These are phyloP conservation scores for Gracilaria gracilis DNA, from an alignment of 23 red algal species.

Conservation along the genomic window DNA sequence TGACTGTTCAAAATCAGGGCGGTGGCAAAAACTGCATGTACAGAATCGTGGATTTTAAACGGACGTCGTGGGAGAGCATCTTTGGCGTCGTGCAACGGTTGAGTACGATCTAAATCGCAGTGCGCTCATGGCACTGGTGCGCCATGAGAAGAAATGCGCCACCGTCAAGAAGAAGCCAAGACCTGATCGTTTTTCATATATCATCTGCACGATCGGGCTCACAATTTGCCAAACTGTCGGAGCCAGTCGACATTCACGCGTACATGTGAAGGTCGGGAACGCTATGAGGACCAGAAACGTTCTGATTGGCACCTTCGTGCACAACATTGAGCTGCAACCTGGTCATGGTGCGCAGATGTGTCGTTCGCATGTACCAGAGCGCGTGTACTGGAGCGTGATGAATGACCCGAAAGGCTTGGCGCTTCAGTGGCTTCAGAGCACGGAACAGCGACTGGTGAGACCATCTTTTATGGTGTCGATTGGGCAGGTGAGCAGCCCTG, in stretches of 20 bases:
- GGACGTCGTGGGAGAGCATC: constrained; percentile 70
- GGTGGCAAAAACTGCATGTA: constrained; percentile 93
- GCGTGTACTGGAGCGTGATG: constrained; percentile 80
- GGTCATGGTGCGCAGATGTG: constrained; percentile 85
- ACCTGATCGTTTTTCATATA: constrained; percentile 83
- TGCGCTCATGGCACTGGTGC: constrained; percentile 82
- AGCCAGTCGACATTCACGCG: constrained; percentile 43
- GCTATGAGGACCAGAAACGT: constrained; percentile 83
- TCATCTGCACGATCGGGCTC: constrained; percentile 90
- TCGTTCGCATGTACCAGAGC: constrained; percentile 91
- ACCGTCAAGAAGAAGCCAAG: constrained; percentile 26
- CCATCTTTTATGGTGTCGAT: constrained; percentile 94
- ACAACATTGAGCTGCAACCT: constrained; percentile 95
- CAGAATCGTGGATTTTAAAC: constrained; percentile 92
- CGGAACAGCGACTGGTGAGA: constrained; percentile 85
- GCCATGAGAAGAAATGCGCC: constrained; percentile 68
- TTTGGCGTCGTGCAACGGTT: constrained; percentile 84
- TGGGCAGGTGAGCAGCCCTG: constrained; percentile 91
- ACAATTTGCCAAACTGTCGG: constrained; percentile 76
- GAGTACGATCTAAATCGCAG: constrained; percentile 97
- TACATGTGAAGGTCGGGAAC: constrained; percentile 91
- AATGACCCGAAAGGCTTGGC: constrained; percentile 54
- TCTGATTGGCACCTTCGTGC: constrained; percentile 89
- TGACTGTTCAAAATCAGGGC: constrained; percentile 79
- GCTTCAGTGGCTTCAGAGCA: constrained; percentile 82